Evolutionary conservation across 352 stramenopile species (phyloP), one percentile per base, ranked within the genome.

Genomic region (Poterioochromonas sp.): DNA sequence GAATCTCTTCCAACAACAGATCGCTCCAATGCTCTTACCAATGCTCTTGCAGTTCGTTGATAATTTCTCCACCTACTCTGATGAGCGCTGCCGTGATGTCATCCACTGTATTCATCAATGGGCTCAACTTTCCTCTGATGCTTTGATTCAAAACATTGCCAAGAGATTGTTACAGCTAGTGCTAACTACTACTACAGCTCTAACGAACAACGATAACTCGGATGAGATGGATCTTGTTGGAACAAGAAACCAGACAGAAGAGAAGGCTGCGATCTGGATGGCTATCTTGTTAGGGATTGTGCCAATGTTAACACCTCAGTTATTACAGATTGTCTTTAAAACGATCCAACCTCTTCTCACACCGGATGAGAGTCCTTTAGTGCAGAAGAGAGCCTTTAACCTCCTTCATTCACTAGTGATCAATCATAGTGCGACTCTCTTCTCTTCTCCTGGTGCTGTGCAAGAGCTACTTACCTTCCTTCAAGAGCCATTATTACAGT

Each of bases 111-210:
- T 78, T 11, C 8, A 40, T 15, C 8, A 3, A 22, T 78, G 51
- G 47, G n/a, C 32, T 32, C 2, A 35, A 8, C 2, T 78, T n/a
- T 2, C 71, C 2, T 18, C 41, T 26, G 0, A 0, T 34, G 29
- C 8, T 34, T 22, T 78, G 1, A 20, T 78, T 29, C 32, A 1
- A 34, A 34, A n/a, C 8, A 34, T 78, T 34, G n/a, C 44, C 20
- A 78, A 78, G 47, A 63, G 39, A 43, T 53, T 78, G 47, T 53
- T 78, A 39, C 43, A 78, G 47, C 29, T 68, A 26, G 5, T 78
- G 2, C 39, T 78, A 39, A 39, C 54, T 53, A 34, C 20, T 26
- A 71, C 15, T 15, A 58, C 47, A 26, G 47, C 47, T 15, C 47
- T 26, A 26, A 58, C 47, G 47, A 15, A 26, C 15, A 26, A 15